A percentile compares a stretch with the other conserved stretches of the same genome.
Evolutionary conservation across 2,329 filamentous ascomycete genomes (phyloP).

Genomic region (Neophaeococcomyces mojaviensis): DNA sequence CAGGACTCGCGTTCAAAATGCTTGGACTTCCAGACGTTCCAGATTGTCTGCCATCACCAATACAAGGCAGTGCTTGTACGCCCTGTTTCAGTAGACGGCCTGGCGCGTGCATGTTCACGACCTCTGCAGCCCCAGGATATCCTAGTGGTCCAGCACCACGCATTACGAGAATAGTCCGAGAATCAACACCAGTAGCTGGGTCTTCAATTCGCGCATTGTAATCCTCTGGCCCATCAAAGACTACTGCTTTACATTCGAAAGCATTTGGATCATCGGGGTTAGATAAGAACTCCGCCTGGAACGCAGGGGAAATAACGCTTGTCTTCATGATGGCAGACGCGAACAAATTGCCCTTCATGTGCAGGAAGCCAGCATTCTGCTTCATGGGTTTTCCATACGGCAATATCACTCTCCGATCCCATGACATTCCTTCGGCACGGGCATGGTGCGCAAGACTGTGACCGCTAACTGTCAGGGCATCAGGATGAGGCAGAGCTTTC

Average conservation of each 20-base stretch:
- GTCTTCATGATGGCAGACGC: conserved; percentile 49
- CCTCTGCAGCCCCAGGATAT: conserved; percentile 45
- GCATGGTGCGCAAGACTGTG: conserved; percentile 32
- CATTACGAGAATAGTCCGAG: conserved; percentile 42
- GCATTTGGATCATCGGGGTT: conserved; percentile 42
- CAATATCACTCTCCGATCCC: conserved; percentile 44
- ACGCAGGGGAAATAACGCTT: conserved; percentile 42
- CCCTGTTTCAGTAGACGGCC: conserved; percentile 39
- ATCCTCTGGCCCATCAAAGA: conserved; percentile 47
- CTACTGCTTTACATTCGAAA: conserved; percentile 41
- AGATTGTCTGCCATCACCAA: conserved; percentile 50
- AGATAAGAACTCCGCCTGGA: conserved; percentile 39
- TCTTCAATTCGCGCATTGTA: conserved; percentile 39
- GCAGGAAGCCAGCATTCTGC: conserved; percentile 45
- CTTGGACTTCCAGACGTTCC: conserved; percentile 50
- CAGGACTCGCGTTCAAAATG: conserved; percentile 50
- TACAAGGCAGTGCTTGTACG: conserved; percentile 42
- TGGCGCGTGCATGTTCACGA: conserved; percentile 47
- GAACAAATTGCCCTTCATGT: conserved; percentile 43
- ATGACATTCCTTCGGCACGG: conserved; percentile 39
- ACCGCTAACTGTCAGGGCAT: conserved; percentile 42
- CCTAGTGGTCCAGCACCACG: conserved; percentile 44
- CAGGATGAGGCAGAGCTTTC: conserved; percentile 36
- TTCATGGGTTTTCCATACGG: conserved; percentile 41
- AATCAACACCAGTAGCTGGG: conserved; percentile 32